Percentiles rank a stretch among this genome's conserved stretches.
phyloP scores from a whole-genome alignment of 306 rosid species.

The Cercis canadensis region DNA sequence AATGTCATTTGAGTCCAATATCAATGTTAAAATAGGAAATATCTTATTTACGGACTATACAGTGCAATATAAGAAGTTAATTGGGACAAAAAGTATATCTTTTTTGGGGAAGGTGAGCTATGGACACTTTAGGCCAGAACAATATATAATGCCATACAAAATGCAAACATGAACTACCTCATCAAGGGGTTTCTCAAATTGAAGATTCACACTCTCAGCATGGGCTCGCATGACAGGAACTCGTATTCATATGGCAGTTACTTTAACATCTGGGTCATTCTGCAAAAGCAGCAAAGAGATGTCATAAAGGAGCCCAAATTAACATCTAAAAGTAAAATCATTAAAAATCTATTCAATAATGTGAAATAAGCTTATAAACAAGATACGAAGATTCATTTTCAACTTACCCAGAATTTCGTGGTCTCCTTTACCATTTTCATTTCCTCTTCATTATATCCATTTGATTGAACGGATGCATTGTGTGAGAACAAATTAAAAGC shows the following conservation, averaged over 20 bases:
- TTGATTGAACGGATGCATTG: slow-evolving; percentile 79
- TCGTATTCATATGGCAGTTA: slow-evolving; percentile 92
- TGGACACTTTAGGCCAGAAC: too few relatives aligned
- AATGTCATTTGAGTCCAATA: neutral
- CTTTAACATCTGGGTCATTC: slow-evolving; percentile 84
- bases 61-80: too few relatives aligned
- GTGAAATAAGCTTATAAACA: neutral
- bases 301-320: neutral
- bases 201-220: slow-evolving; percentile 96
- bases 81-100: too few relatives aligned
- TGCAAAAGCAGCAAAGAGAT: slow-evolving; percentile 36
- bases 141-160: neutral
- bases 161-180: slow-evolving; percentile 64
- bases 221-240: slow-evolving; percentile 99
- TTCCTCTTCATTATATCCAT: slow-evolving; percentile 98
- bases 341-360: neutral
- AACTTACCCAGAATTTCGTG: slow-evolving; percentile 83
- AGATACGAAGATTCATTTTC: slow-evolving; percentile 4
- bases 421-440: slow-evolving; percentile 98
- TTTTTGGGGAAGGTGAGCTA: too few relatives aligned
- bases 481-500: slow-evolving; percentile 97
- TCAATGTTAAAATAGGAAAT: neutral
- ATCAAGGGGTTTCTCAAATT: slow-evolving; percentile 85
- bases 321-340: neutral
- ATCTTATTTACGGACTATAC: too few relatives aligned